These are phyloP conservation scores for Cercospora sp. DNA, from an alignment of 2,329 filamentous ascomycete genomes.

Conservation along the genomic window DNA sequence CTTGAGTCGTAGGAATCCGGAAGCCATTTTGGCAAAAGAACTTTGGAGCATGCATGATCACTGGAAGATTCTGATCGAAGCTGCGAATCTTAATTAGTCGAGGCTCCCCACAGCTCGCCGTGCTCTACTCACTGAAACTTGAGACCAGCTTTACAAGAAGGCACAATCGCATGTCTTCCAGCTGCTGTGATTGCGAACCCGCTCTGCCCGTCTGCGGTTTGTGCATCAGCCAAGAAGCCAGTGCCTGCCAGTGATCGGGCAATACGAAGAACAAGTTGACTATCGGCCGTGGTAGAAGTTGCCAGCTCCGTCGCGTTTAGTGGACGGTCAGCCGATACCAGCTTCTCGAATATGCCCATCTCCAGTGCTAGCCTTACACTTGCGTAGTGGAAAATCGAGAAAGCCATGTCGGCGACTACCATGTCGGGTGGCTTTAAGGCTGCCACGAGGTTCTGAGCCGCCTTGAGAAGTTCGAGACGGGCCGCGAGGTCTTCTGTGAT, in stretches of 20 bases:
- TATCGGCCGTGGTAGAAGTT: background rate
- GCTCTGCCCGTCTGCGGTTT: constrained; percentile 1
- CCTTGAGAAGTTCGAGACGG: background rate
- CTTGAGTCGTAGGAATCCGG: constrained; percentile 9
- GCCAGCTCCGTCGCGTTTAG: background rate
- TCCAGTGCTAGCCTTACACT: constrained; percentile 3
- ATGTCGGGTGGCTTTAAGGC: background rate
- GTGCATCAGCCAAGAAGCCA: constrained; percentile 4
- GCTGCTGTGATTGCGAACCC: constrained; percentile 1
- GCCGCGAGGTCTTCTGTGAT: background rate
- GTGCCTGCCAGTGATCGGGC: constrained; percentile 4
- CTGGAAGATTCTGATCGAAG: constrained; percentile 19
- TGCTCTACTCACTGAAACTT: constrained; percentile 3
- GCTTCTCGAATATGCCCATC: constrained; percentile 11
- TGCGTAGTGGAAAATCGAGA: background rate
- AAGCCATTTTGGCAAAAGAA: constrained; percentile 22
- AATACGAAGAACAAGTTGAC: constrained; percentile 12
- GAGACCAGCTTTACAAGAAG: constrained; percentile 8
- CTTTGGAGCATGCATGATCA: constrained; percentile 13
- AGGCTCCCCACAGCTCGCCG: background rate
- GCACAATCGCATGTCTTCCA: constrained; percentile 5
- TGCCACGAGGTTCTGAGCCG: background rate
- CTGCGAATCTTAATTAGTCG: background rate
- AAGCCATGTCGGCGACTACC: constrained; percentile 8
- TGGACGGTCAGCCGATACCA: background rate